phyloP scores from a whole-genome alignment of 2,329 filamentous ascomycete species.

The Aureobasidium sp. region DNA sequence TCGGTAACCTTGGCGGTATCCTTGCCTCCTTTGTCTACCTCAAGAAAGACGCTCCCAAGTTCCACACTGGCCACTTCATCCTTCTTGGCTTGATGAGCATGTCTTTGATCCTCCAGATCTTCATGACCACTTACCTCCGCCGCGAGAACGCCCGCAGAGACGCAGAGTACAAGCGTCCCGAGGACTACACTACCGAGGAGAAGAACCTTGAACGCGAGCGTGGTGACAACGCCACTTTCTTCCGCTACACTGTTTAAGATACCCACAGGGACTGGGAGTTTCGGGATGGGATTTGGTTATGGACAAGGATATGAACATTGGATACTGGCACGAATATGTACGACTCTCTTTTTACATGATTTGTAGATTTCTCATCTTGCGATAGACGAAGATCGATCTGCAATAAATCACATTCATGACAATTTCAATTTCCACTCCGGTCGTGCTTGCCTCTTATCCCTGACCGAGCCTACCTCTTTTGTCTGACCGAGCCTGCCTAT shows the following conservation, averaged over 20 bases:
- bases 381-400: neutral
- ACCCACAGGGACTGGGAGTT: neutral
- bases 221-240: conserved; percentile 49
- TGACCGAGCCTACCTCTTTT: neutral
- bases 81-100: conserved; percentile 25
- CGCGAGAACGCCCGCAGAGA: conserved; percentile 52
- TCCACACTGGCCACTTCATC: conserved; percentile 32
- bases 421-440: neutral
- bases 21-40: conserved; percentile 57
- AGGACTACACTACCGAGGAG: conserved; percentile 49
- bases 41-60: conserved; percentile 30
- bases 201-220: conserved; percentile 46
- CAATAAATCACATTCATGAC: neutral
- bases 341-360: neutral
- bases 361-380: neutral
- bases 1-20: conserved; percentile 40
- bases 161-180: conserved; percentile 39
- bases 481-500: neutral
- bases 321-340: conserved; percentile 1
- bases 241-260: conserved; percentile 30
- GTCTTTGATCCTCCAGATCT: conserved; percentile 39
- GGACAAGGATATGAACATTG: neutral
- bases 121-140: conserved; percentile 53
- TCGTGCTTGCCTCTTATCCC: neutral
- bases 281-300: neutral